phyloP scores from a whole-genome alignment of 257 asterid genomes.

The Mitragyna speciosa region DNA sequence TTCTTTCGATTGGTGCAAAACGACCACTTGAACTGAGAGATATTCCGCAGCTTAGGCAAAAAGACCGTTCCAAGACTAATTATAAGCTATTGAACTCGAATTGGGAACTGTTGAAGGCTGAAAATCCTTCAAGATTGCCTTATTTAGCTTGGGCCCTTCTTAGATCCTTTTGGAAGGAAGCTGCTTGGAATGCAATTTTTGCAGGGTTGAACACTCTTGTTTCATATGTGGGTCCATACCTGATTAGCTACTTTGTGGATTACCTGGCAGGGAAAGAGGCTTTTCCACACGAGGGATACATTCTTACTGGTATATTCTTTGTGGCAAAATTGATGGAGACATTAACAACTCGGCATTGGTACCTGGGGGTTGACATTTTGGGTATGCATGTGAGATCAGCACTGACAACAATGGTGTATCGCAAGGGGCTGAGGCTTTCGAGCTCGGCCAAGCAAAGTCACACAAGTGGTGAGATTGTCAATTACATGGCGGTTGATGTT shows the following conservation, averaged over 20 bases:
- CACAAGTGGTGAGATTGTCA: slow-evolving; percentile 66
- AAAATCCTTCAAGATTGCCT: slow-evolving; percentile 55
- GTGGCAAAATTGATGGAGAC: slow-evolving; percentile 77
- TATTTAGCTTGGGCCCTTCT: slow-evolving; percentile 87
- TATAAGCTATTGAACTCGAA: slow-evolving; percentile 70
- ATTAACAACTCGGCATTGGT: slow-evolving; percentile 77
- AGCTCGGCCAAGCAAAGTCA: slow-evolving; percentile 70
- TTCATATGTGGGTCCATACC: slow-evolving; percentile 82
- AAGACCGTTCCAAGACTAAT: slow-evolving; percentile 86
- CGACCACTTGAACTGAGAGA: slow-evolving; percentile 93
- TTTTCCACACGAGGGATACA: slow-evolving; percentile 66
- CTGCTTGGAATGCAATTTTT: slow-evolving; percentile 73
- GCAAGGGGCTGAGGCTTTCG: slow-evolving; percentile 68
- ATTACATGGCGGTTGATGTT: slow-evolving; percentile 81
- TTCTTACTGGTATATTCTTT: slow-evolving; percentile 76
- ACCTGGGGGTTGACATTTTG: slow-evolving; percentile 88
- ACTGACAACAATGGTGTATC: slow-evolving; percentile 88
- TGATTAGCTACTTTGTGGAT: slow-evolving; percentile 90
- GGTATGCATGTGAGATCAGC: slow-evolving; percentile 96
- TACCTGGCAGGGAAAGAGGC: slow-evolving; percentile 68
- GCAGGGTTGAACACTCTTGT: slow-evolving; percentile 77
- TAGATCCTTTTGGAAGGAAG: slow-evolving; percentile 85
- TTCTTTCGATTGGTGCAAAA: slow-evolving; percentile 85
- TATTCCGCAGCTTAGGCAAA: slow-evolving; percentile 74
- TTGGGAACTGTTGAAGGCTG: slow-evolving; percentile 81